Evolutionary conservation across 257 asterid genomes (phyloP).

Genomic region (Przewalskia tangutica): DNA sequence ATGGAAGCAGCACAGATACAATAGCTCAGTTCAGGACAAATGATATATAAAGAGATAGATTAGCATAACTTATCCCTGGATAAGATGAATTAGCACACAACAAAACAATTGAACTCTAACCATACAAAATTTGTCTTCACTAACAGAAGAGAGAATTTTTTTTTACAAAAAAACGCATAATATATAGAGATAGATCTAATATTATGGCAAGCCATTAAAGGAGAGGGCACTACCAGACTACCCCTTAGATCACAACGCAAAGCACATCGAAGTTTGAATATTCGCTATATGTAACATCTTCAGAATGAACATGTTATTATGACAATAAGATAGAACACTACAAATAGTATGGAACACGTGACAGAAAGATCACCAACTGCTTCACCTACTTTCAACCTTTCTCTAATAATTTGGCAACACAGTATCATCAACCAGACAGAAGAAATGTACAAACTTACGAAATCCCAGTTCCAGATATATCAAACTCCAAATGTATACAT

Average conservation of each 20-base stretch:
- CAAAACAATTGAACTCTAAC: not conserved
- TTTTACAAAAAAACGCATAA: not conserved
- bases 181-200: not conserved
- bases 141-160: not conserved
- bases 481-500: conserved; percentile 73
- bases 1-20: not conserved
- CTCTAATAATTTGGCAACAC: not conserved
- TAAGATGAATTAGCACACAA: not conserved
- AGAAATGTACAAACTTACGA: conserved; percentile 28
- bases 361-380: not conserved
- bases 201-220: not conserved
- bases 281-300: not conserved
- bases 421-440: not conserved
- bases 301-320: not conserved
- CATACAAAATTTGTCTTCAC: not conserved
- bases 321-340: not conserved
- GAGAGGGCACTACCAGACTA: not conserved
- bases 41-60: not conserved
- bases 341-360: not conserved
- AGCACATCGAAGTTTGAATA: not conserved
- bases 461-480: conserved; percentile 47
- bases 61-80: not conserved
- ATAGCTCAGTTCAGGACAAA: not conserved
- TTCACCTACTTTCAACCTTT: not conserved
- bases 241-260: not conserved